phyloP scores from a whole-genome alignment of 768 basidiomycete species.

The Hericium rajendrae region DNA sequence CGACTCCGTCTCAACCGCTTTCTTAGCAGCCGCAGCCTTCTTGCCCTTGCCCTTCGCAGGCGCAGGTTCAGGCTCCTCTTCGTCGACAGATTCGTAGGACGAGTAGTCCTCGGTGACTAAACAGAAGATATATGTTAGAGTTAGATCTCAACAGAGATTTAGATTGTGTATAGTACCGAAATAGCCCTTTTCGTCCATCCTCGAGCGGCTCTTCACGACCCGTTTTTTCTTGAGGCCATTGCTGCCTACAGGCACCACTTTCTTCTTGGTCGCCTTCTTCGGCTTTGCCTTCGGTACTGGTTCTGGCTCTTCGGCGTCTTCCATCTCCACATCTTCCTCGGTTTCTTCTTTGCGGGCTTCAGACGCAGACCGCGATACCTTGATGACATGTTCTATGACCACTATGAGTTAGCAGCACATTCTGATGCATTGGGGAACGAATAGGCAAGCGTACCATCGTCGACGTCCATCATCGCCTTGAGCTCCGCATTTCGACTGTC shows the following conservation, averaged over 20 bases:
- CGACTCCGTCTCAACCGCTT: background rate
- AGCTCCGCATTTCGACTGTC: conserved; percentile 25
- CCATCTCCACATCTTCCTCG: conserved; percentile 20
- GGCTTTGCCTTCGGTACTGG: conserved; percentile 24
- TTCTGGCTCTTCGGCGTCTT: conserved; percentile 9
- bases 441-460: conserved; percentile 40
- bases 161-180: conserved; percentile 38
- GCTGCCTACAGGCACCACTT: conserved; percentile 58
- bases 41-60: conserved; percentile 10
- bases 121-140: background rate
- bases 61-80: conserved; percentile 33
- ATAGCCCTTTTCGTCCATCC: conserved; percentile 60
- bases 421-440: too few species aligned
- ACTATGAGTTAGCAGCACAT: conserved; percentile 21
- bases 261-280: conserved; percentile 39
- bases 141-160: too few species aligned
- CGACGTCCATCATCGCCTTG: conserved; percentile 68
- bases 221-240: conserved; percentile 73
- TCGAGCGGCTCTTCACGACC: conserved; percentile 47
- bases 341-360: conserved; percentile 10
- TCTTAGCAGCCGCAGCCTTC: conserved; percentile 3
- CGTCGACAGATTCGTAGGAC: conserved; percentile 69
- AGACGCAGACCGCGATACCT: conserved; percentile 1
- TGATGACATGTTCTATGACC: conserved; percentile 23
- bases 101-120: conserved; percentile 73